phyloP scores from a whole-genome alignment of 75 land plant genomes.

The Ceratopteris richardii region DNA sequence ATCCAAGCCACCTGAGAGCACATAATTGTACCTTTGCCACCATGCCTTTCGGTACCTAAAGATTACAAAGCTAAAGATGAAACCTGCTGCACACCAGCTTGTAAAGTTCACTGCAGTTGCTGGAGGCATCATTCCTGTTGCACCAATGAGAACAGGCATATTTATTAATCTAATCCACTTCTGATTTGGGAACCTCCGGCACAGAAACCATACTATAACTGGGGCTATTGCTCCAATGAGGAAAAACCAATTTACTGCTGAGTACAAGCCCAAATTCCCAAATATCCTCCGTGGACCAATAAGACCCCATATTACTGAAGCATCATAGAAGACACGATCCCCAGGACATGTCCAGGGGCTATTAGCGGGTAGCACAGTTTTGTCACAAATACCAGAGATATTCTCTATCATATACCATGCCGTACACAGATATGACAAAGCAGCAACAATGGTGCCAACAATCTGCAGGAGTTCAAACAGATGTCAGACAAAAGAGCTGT shows the following conservation, averaged over 20 bases:
- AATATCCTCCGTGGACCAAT: conserved; percentile 74
- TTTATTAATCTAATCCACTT: conserved; percentile 61
- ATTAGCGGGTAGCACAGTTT: conserved; percentile 25
- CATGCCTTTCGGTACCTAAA: conserved; percentile 42
- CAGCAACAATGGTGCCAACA: conserved; percentile 59
- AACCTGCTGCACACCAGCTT: conserved; percentile 62
- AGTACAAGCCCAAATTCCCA: conserved; percentile 56
- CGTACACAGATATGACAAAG: conserved; percentile 45
- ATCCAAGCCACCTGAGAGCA: conserved; percentile 80
- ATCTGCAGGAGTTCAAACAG: conserved; percentile 26
- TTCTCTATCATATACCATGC: conserved; percentile 75
- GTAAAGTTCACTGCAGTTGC: conserved; percentile 86
- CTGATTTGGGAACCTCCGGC: conserved; percentile 42
- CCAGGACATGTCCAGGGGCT: conserved; percentile 84
- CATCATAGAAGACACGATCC: conserved; percentile 77
- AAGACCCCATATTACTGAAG: conserved; percentile 88
- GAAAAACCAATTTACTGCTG: conserved; percentile 68
- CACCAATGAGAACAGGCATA: conserved; percentile 70
- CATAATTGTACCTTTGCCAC: conserved; percentile 80
- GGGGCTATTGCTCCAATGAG: conserved; percentile 69
- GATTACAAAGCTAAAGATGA: conserved; percentile 56
- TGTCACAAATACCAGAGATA: conserved; percentile 58
- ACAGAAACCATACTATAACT: conserved; percentile 50
- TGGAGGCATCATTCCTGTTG: conserved; percentile 69
- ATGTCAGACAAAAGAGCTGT: no score